phyloP scores from a whole-genome alignment of 2,329 filamentous ascomycete genomes.

The Cercospora zeina region DNA sequence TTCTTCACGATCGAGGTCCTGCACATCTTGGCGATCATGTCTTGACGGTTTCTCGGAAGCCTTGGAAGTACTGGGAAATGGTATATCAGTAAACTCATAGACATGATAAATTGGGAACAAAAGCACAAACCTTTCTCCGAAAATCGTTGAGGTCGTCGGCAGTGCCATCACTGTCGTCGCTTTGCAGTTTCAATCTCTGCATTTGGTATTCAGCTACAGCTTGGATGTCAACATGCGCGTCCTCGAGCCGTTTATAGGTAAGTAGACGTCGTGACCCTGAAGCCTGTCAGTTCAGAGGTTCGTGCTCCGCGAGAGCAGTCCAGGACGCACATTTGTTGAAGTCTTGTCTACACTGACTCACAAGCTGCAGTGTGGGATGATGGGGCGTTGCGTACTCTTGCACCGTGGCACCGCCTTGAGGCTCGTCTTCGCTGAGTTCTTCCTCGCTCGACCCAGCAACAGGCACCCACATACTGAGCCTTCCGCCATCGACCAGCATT shows the following conservation, averaged over 20 bases:
- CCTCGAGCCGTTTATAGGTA: constrained; percentile 73
- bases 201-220: constrained; percentile 33
- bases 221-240: constrained; percentile 52
- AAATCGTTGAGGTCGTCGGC: constrained; percentile 71
- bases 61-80: constrained; percentile 40
- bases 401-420: constrained; percentile 38
- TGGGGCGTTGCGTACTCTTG: constrained; percentile 73
- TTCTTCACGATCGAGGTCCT: background rate
- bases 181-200: constrained; percentile 29
- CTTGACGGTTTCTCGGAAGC: constrained; percentile 34
- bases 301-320: background rate
- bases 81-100: constrained; percentile 6
- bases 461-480: constrained; percentile 96
- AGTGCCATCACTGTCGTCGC: constrained; percentile 44
- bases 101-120: background rate
- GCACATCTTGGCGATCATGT: background rate
- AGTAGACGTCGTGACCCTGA: constrained; percentile 84
- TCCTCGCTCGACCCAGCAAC: constrained; percentile 60
- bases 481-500: constrained; percentile 74
- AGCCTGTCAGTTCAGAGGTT: background rate
- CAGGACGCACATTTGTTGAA: constrained; percentile 74
- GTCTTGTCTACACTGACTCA: constrained; percentile 75
- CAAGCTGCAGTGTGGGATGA: constrained; percentile 72
- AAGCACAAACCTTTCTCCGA: constrained; percentile 51
- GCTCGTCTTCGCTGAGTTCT: constrained; percentile 50